Base-by-base conservation (phyloP, 2,329 filamentous ascomycete genomes). In the Fusarium secorum region DNA sequence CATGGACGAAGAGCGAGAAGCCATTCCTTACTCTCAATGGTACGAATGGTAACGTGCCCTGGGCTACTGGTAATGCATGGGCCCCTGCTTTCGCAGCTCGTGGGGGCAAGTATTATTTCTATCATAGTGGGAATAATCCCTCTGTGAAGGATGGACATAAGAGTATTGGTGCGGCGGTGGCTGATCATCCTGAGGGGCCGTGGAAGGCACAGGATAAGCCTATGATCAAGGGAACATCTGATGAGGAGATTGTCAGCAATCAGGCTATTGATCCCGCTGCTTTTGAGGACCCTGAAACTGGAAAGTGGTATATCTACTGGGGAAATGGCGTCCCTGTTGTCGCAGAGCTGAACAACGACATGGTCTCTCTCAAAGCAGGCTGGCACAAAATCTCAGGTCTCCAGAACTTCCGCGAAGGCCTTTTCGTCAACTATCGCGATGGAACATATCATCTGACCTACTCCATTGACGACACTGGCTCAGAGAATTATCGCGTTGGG, bases 21-120 rank as follows among this genome's bases (percentile, higher is more conserved):
- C 83, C 84, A 0, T 81, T 86, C 69, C 79, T 86, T 24, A 81
- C 79, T 0, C 80, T 86, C 4, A 80, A 85, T 44, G 83, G 83
- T n/a, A 77, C 79, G 0, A 77, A 74, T 28, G 83, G 84, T 15
- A 85, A 90, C 61, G 84, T 91, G 2, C 88, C 88, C 4, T 91
- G 90, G 90, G 88, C 88, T 1, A 85, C 83, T 2, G 90, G 90
- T 65, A 90, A 91, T 72, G 85, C 90, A 7, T 91, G 90, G 89
- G 89, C 89, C 0, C 90, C 90, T 0, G 88, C 89, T 55, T 89
- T 90, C 5, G 87, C 87, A 3, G 79, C 82, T 52, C 87, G 87
- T 53, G 81, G 87, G 63, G 88, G 87, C 0, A 89, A 88, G 78
- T 91, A 87, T 79, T 91, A 89, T 73, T 86, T 91, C 32, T 90